Evolutionary conservation across 2,329 filamentous ascomycete species (phyloP).

Genomic region (Trichophyton mentagrophytes): DNA sequence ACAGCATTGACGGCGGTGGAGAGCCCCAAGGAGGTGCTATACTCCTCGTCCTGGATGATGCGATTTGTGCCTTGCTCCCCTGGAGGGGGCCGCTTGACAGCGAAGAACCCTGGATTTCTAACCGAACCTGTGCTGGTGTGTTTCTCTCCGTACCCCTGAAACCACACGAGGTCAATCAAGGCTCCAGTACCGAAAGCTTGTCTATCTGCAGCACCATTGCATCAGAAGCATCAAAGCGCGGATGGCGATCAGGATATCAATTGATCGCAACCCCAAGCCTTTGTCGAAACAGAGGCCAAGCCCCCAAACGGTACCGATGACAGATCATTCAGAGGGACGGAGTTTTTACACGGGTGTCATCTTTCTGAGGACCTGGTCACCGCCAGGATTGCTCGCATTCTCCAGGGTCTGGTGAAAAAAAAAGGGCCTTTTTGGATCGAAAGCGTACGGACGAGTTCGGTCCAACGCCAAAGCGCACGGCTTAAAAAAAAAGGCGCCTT

Average conservation of each 20-base stretch:
- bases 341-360: background rate
- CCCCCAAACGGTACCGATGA: background rate
- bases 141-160: constrained; percentile 1
- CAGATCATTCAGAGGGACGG: background rate
- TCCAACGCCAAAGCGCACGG: background rate
- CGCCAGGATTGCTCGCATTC: background rate
- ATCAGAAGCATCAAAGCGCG: constrained; percentile 1
- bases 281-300: background rate
- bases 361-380: background rate
- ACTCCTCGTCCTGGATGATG: background rate
- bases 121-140: background rate
- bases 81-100: background rate
- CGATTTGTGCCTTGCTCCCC: background rate
- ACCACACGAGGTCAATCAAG: background rate
- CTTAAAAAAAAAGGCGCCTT: background rate
- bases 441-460: background rate
- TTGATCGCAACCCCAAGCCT: background rate
- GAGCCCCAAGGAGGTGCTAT: background rate
- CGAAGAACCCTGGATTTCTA: background rate
- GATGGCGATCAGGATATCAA: background rate
- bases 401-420: background rate
- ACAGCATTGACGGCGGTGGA: background rate
- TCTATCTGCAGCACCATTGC: constrained; percentile 2
- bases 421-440: background rate
- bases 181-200: background rate